Evolutionary conservation across 1,284 basidiomycete species (phyloP), one percentile per base, ranked within the genome.

Genomic region (Omphalotus olearius): DNA sequence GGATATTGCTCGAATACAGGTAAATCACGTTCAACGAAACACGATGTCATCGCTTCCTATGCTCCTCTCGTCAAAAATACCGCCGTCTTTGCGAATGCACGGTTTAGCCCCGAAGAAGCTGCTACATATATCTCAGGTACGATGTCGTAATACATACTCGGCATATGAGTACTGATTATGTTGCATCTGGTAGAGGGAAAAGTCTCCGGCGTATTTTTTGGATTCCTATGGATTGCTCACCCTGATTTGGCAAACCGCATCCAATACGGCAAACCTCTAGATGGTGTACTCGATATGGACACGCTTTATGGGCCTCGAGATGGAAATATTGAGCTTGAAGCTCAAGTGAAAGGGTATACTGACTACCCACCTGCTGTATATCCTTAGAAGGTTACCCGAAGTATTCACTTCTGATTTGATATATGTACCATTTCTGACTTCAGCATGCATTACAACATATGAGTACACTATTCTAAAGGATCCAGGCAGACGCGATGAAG

Each of bases 161-260:
- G n/a, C 11, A 14, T 45, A n/a, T 6, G 18, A 10, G 13, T 11
- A n/a, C 20, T 26, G 6, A 30, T 18, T 13, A 25, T n/a, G 23
- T 5, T 14, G 26, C 5, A 2, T 23, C 14, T 16, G 20, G n/a
- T 16, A 50, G 50, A 52, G 4, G 44, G 51, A 10, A 51, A 54
- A 41, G 57, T 63, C 14, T 59, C 57, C 42, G 60, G 50, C 16
- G 58, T 56, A 11, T 56, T 57, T 1, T 61, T 63, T 48, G 62
- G 60, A 9, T 53, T 56, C 18, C 38, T 57, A 11, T 65, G 60
- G 60, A 63, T 65, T 36, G 43, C 53, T 11, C 56, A 64, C 37
- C 63, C 63, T 4, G 63, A 65, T 47, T 37, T 63, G n/a, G 63
- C 56, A 40, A 52, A 51, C 16, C 53, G 62, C 11, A 52, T 64